Evolutionary conservation across 2,329 filamentous ascomycete genomes (phyloP).

Genomic region (Coniella lustricola): DNA sequence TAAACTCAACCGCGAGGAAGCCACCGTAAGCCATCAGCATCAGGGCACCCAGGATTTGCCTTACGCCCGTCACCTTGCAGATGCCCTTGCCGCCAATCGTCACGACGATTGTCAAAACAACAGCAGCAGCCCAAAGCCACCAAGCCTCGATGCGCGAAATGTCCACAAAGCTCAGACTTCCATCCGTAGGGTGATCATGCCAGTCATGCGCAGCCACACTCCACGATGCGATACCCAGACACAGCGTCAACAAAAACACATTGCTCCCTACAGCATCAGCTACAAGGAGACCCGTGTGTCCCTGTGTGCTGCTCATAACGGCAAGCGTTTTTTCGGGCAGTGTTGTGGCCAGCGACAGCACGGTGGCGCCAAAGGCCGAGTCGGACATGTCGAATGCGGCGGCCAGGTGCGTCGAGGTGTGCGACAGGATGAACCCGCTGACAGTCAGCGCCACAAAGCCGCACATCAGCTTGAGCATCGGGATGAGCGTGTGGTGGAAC

Average conservation of each 20-base stretch:
- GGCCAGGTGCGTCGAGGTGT: constrained; percentile 14
- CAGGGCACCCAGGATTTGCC: constrained; percentile 11
- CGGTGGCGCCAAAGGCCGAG: constrained; percentile 15
- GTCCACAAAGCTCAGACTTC: constrained; percentile 2
- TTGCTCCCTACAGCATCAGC: constrained; percentile 48
- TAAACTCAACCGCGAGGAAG: constrained; percentile 12
- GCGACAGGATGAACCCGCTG: constrained; percentile 16
- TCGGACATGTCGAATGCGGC: constrained; percentile 16
- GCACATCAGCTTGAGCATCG: constrained; percentile 6
- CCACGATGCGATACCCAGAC: constrained; percentile 30
- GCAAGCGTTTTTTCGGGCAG: constrained; percentile 47
- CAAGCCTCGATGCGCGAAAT: constrained; percentile 14
- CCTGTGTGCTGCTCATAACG: constrained; percentile 38
- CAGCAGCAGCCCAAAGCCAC: constrained; percentile 13
- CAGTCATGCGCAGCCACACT: constrained; percentile 12
- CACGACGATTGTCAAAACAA: constrained; percentile 4
- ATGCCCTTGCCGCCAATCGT: constrained; percentile 7
- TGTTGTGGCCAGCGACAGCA: constrained; percentile 34
- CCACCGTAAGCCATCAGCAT: constrained; percentile 14
- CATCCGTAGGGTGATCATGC: constrained; percentile 13
- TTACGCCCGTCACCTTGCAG: constrained; percentile 9
- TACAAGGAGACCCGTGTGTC: constrained; percentile 41
- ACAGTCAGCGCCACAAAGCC: constrained; percentile 38
- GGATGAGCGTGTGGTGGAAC: constrained; percentile 9
- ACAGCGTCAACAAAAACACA: constrained; percentile 46